Conservation (phyloP, 192 early-diverging fungal genomes). For the Chytriomyces sp. region DNA sequence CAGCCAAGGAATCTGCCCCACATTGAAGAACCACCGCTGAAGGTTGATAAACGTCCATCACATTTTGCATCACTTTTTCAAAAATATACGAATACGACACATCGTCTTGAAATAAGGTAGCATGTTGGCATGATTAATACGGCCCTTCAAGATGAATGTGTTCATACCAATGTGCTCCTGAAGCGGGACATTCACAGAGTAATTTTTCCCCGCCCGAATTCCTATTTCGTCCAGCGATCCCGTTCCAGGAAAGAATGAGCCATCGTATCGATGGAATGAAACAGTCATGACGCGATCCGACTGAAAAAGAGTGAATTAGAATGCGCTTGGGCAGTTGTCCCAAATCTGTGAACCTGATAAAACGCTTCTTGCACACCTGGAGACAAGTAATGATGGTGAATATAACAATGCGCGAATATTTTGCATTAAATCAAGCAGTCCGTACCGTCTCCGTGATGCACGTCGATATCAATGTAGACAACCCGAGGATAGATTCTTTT, state of each 20-base stretch:
- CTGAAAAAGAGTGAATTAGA: constrained; percentile 73
- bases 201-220: constrained; percentile 84
- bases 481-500: constrained; percentile 73
- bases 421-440: background rate
- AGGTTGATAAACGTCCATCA: constrained; percentile 95
- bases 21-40: constrained; percentile 92
- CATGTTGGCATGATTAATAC: background rate
- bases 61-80: constrained; percentile 78
- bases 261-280: constrained; percentile 94
- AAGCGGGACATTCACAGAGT: constrained; percentile 93
- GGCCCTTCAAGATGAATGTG: background rate
- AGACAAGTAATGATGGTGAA: too few relatives aligned
- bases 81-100: constrained; percentile 89
- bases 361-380: constrained; percentile 32
- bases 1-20: constrained; percentile 94
- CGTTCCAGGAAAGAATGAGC: constrained; percentile 95
- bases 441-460: constrained; percentile 95
- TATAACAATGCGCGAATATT: background rate
- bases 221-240: constrained; percentile 91
- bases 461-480: constrained; percentile 97
- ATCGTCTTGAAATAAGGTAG: constrained; percentile 66
- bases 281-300: constrained; percentile 95
- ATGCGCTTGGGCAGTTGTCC: constrained; percentile 70
- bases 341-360: background rate
- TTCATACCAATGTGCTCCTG: constrained; percentile 79